phyloP scores from a whole-genome alignment of 148 eudicot species.

The Chenopodium suecicum region DNA sequence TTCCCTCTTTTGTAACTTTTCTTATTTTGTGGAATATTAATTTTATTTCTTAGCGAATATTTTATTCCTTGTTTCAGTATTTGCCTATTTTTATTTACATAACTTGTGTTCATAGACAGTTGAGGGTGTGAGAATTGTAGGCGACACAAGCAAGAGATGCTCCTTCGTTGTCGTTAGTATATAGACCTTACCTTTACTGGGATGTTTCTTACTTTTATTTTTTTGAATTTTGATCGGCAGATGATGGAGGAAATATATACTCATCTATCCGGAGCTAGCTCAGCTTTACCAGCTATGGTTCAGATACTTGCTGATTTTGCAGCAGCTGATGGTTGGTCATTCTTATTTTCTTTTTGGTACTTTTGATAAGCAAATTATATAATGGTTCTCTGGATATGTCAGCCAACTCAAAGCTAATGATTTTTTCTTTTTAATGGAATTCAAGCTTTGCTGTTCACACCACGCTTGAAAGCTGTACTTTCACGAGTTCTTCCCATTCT shows the following conservation, averaged over 20 bases:
- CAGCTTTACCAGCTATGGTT: slow-evolving; percentile 91
- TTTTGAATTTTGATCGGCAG: slow-evolving; percentile 36
- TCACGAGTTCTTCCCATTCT: slow-evolving; percentile 84
- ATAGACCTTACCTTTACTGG: slow-evolving; percentile 6
- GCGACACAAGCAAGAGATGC: not conserved
- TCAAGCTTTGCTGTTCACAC: slow-evolving; percentile 90
- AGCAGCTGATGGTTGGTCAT: slow-evolving; percentile 66
- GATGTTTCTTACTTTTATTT: slow-evolving; percentile 12
- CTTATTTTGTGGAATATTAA: not conserved
- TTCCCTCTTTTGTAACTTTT: not conserved
- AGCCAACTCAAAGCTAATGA: slow-evolving; percentile 24
- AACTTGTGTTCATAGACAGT: not conserved
- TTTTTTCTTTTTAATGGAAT: slow-evolving; percentile 22
- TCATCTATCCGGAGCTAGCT: slow-evolving; percentile 75
- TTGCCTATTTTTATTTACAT: not conserved
- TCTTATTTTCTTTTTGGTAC: not conserved
- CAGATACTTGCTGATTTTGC: slow-evolving; percentile 93
- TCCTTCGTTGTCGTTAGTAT: not conserved
- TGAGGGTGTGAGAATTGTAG: not conserved
- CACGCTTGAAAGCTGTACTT: slow-evolving; percentile 88
- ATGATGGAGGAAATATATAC: slow-evolving; percentile 95
- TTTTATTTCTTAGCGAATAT: not conserved
- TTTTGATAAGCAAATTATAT: not conserved
- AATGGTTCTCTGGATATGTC: slow-evolving; percentile 2
- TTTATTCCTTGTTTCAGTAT: not conserved